A percentile compares a stretch with the other conserved stretches of the same genome.
These are phyloP conservation scores for Teratosphaeriaceae sp. DNA, from an alignment of 2,329 filamentous ascomycete species.

Conservation along the genomic window DNA sequence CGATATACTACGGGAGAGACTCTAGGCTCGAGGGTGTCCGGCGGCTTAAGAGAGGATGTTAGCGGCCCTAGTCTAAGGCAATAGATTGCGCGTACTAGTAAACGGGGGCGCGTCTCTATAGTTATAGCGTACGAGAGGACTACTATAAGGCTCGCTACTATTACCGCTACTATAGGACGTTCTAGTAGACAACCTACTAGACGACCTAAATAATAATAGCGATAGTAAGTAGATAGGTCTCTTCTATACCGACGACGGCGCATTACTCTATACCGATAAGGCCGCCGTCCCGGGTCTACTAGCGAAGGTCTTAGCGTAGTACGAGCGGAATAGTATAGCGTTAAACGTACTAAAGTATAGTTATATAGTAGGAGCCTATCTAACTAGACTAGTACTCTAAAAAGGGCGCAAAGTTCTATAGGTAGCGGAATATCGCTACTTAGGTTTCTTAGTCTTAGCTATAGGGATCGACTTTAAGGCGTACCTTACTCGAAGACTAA, in stretches of 20 bases:
- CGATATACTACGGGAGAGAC: too few species aligned
- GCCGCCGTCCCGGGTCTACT: background rate
- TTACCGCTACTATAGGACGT: constrained; percentile 1
- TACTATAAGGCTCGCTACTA: background rate
- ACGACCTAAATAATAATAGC: background rate
- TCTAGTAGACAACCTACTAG: background rate
- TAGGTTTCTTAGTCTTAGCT: background rate
- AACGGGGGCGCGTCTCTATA: background rate
- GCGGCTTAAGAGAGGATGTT: too few species aligned
- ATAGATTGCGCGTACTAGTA: background rate
- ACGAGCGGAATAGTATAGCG: background rate
- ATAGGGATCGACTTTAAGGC: background rate
- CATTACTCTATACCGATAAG: background rate
- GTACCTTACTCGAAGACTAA: background rate
- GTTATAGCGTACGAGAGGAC: background rate
- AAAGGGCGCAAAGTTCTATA: background rate
- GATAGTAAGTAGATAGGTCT: background rate
- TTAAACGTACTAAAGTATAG: background rate
- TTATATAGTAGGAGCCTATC: too few species aligned
- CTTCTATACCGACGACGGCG: constrained; percentile 2
- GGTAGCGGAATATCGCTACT: background rate
- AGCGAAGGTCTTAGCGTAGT: background rate
- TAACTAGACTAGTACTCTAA: background rate
- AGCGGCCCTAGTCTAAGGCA: too few species aligned
- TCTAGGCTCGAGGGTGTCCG: too few species aligned